These are phyloP conservation scores for Evansstolkia leycettana DNA, from an alignment of 495 filamentous ascomycete species.

Conservation along the genomic window DNA sequence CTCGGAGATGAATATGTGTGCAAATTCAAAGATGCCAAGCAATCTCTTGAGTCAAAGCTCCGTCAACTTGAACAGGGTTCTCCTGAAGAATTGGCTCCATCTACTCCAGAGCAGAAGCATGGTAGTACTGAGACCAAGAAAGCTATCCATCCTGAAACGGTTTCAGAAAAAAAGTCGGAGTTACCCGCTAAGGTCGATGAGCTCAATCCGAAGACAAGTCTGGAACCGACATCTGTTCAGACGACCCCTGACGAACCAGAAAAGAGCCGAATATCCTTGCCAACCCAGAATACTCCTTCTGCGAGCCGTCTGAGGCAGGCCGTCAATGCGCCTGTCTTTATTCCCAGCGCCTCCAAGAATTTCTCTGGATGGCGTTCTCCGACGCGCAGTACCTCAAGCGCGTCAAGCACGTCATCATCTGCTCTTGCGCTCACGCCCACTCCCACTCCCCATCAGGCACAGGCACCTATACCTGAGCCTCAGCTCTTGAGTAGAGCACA, in stretches of 20 bases:
- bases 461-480: too few relatives aligned
- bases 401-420: too few relatives aligned
- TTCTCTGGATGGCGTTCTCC: too few relatives aligned
- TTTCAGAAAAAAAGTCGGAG: not conserved
- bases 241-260: not conserved
- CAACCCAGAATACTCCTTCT: not conserved
- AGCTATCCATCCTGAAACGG: not conserved
- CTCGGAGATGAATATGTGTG: not conserved
- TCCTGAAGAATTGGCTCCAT: not conserved
- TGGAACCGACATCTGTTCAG: not conserved
- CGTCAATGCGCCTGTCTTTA: constrained; percentile 3
- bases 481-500: too few relatives aligned
- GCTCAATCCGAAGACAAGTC: not conserved
- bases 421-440: too few relatives aligned
- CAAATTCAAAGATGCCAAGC: constrained; percentile 1
- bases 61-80: not conserved
- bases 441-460: too few relatives aligned
- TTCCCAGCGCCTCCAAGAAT: constrained; percentile 1
- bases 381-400: too few relatives aligned
- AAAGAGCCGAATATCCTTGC: not conserved
- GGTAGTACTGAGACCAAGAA: not conserved
- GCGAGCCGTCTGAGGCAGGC: not conserved
- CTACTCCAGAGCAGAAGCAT: not conserved
- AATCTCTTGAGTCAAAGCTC: not conserved
- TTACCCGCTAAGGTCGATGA: not conserved